Base-by-base conservation (phyloP, 352 stramenopile genomes). In the Phytophthora cactorum region DNA sequence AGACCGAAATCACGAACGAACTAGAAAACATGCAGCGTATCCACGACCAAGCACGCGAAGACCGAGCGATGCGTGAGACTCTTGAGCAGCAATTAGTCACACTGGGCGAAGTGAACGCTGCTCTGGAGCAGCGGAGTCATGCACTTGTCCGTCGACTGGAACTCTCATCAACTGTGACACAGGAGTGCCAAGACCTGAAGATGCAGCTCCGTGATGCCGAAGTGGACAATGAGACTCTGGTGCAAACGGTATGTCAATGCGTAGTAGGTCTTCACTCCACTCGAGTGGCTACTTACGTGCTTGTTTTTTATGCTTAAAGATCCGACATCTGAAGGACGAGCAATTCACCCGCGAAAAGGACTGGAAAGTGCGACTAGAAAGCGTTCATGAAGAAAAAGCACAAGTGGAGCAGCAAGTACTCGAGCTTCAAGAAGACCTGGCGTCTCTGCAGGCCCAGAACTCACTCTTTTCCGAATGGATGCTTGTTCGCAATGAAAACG, bases 381-480 rank as follows among this genome's bases (percentile, higher is more conserved):
- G 75, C 22, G 60, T 72, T 0, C 84, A 81, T 25, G 75, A 78
- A 38, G 72, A 86, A 36, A 92, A 82, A 52, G 59, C 73, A 2
- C 63, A 74, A 11, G 39, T 88, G 1, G 71, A 84, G 22, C 67
- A 77, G 22, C 74, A 83, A 31, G 63, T 91, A 1, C 41, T 52
- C 1, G 86, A 92, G 36, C 63, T 93, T 14, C 70, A 92, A 44
- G 66, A 68, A n/a, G 88, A 96, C 31, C 59, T 92, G 10, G 63
- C 65, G 4, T 79, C 84, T 0, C 55, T 93, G 17, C 80, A 86
- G 8, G 68, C 79, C 9, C 82, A 92, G 52, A 92, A 91, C 53
- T 79, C 78, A 7, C 59, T 91, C 31, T 84, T 90, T 36, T 92
- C 84, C 17, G 84, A 93, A 61, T 93, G 83, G 79, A 90, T 92